Evolutionary conservation across 345 rosid genomes (phyloP).

Genomic region (Eucalyptus cloeziana): DNA sequence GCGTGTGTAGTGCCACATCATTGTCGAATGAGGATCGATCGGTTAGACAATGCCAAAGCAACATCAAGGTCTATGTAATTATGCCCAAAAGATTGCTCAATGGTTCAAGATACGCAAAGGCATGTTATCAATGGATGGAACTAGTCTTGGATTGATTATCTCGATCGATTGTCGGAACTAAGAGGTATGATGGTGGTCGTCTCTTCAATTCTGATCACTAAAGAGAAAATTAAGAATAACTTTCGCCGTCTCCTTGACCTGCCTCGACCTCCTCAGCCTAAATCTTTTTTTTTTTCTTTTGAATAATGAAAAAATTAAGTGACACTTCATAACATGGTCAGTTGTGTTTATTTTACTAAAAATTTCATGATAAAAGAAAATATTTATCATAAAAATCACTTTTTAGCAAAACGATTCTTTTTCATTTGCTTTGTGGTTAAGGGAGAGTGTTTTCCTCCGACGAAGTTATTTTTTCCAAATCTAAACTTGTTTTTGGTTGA

Average conservation of each 20-base stretch:
- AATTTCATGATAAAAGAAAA: too few species aligned
- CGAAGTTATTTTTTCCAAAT: not conserved
- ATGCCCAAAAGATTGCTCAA: slow-evolving; percentile 3
- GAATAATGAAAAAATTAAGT: too few species aligned
- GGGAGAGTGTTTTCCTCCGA: not conserved
- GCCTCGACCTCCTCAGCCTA: not conserved
- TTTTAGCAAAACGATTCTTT: not conserved
- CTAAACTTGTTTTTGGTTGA: not conserved
- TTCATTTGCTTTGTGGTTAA: not conserved
- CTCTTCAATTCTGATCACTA: not conserved
- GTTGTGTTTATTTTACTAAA: not conserved
- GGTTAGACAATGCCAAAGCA: not conserved
- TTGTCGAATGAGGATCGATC: not conserved
- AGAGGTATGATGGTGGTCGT: not conserved
- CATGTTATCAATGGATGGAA: not conserved
- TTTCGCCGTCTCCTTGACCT: not conserved
- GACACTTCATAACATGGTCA: not conserved
- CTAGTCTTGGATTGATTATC: not conserved
- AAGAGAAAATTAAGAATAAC: not conserved
- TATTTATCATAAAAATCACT: not conserved
- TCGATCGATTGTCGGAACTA: not conserved
- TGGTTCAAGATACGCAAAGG: not conserved
- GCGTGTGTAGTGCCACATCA: not conserved
- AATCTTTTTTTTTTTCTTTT: not conserved
- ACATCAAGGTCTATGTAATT: not conserved